A percentile compares a stretch with the other conserved stretches of the same genome.
Conservation (phyloP, 371 early-diverging fungal species). For the Entomophthora muscae region DNA sequence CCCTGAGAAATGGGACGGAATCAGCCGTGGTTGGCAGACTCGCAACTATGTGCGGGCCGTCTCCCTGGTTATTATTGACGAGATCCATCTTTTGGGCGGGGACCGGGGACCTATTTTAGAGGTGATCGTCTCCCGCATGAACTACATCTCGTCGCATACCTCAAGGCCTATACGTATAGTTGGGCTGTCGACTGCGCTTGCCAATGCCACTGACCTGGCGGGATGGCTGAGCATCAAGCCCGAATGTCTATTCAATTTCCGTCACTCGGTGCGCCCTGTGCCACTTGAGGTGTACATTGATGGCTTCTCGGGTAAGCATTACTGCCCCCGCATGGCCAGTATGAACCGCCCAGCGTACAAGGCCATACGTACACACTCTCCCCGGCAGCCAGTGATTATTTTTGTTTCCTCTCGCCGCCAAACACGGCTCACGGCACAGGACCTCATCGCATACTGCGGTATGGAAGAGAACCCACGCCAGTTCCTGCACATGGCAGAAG, state of each 20-base stretch:
- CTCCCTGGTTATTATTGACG: constrained; percentile 91
- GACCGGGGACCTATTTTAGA: constrained; percentile 97
- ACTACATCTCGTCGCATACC: constrained; percentile 63
- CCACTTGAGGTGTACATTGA: constrained; percentile 92
- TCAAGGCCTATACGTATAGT: constrained; percentile 73
- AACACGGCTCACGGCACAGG: constrained; percentile 85
- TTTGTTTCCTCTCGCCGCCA: constrained; percentile 95
- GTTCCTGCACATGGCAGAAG: constrained; percentile 72
- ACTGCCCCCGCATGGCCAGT: constrained; percentile 87
- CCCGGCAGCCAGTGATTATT: constrained; percentile 80
- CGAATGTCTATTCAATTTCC: constrained; percentile 81
- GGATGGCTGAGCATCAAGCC: constrained; percentile 86
- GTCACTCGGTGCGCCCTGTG: constrained; percentile 87
- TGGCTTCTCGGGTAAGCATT: constrained; percentile 89
- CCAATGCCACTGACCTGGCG: constrained; percentile 91
- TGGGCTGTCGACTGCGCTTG: constrained; percentile 94
- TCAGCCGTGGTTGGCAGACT: constrained; percentile 80
- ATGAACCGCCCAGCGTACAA: constrained; percentile 95
- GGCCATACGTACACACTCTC: constrained; percentile 84
- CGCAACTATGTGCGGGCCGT: constrained; percentile 68
- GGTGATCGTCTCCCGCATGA: constrained; percentile 94
- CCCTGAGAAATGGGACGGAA: constrained; percentile 98
- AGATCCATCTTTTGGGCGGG: constrained; percentile 94
- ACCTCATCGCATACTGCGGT: constrained; percentile 78
- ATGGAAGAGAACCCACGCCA: constrained; percentile 80